Conservation (phyloP, 345 rosid species). For the Gynandropsis gynandra region DNA sequence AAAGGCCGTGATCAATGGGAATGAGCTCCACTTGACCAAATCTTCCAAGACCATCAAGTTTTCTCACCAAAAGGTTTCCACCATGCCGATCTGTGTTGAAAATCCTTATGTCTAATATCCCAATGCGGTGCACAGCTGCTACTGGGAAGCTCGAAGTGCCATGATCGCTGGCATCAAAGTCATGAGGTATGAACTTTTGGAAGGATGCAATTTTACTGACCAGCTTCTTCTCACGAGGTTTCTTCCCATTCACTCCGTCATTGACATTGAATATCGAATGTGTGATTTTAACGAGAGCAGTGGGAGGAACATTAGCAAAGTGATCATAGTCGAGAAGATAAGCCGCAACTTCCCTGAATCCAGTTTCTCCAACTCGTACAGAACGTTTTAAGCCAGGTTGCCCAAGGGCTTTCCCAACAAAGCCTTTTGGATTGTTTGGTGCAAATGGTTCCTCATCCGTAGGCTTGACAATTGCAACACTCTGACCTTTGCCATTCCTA, state of each 20-base stretch:
- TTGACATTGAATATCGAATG: conserved; percentile 60
- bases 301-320: conserved; percentile 67
- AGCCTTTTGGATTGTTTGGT: conserved; percentile 80
- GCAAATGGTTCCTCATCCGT: conserved; percentile 84
- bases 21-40: conserved; percentile 54
- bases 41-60: conserved; percentile 42
- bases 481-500: conserved; percentile 45
- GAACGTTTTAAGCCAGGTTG: conserved; percentile 66
- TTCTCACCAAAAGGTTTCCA: conserved; percentile 60
- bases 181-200: conserved; percentile 64
- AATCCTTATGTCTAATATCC: conserved; percentile 60
- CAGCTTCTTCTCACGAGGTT: conserved; percentile 38
- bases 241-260: conserved; percentile 46
- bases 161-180: conserved; percentile 69
- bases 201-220: conserved; percentile 71
- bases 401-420: conserved; percentile 62
- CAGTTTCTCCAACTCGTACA: conserved; percentile 72
- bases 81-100: conserved; percentile 73
- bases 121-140: conserved; percentile 53
- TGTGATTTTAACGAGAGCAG: conserved; percentile 56
- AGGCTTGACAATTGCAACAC: conserved; percentile 63
- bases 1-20: conserved; percentile 68
- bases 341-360: conserved; percentile 65
- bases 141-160: conserved; percentile 70
- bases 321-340: conserved; percentile 58